Percentiles rank a stretch among this genome's conserved stretches.
phyloP scores from a whole-genome alignment of 768 basidiomycete genomes.

The Rhizopogon roseolus region DNA sequence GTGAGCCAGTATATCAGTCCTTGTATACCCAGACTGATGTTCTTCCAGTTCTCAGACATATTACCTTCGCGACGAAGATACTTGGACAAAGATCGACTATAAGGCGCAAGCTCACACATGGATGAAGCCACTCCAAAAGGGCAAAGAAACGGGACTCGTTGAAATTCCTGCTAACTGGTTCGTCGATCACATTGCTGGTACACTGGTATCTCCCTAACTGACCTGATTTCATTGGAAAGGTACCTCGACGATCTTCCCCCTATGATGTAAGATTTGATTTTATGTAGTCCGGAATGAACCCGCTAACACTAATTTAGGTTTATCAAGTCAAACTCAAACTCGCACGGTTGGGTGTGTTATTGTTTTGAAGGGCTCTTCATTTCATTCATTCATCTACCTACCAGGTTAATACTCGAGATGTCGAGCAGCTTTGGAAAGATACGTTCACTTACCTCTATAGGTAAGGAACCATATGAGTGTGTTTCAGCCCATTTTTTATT shows the following conservation, averaged over 20 bases:
- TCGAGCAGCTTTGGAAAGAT: conserved; percentile 75
- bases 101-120: conserved; percentile 50
- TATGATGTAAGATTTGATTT: conserved; percentile 46
- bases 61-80: conserved; percentile 63
- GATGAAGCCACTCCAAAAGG: conserved; percentile 70
- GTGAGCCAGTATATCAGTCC: conserved; percentile 18
- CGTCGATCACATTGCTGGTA: background rate
- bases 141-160: conserved; percentile 58
- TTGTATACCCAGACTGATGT: background rate
- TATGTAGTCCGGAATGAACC: background rate
- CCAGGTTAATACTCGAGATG: conserved; percentile 58
- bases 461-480: conserved; percentile 20
- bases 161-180: conserved; percentile 72
- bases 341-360: conserved; percentile 59
- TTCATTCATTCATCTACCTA: background rate
- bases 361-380: background rate
- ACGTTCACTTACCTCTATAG: conserved; percentile 66
- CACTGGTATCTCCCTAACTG: background rate
- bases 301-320: conserved; percentile 40
- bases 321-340: conserved; percentile 61
- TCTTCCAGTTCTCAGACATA: conserved; percentile 50
- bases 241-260: conserved; percentile 75
- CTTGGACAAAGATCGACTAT: conserved; percentile 73
- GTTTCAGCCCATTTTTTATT: background rate
- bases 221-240: conserved; percentile 23